A percentile compares a stretch with the other conserved stretches of the same genome.
These are phyloP conservation scores for Pseudomassariella vexata DNA, from an alignment of 2,329 filamentous ascomycete genomes.

Conservation along the genomic window DNA sequence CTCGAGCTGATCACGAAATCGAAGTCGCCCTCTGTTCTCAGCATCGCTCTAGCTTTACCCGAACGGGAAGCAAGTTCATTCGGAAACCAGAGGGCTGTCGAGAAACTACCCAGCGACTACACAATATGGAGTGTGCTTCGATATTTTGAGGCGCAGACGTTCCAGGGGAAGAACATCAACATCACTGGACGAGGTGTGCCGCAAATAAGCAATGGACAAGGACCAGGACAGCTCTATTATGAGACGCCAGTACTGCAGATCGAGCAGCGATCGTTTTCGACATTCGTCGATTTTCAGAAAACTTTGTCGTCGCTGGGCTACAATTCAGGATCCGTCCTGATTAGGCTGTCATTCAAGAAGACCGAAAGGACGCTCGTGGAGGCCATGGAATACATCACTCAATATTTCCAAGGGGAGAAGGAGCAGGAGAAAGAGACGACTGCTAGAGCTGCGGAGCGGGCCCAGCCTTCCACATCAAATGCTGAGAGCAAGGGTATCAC, in stretches of 20 bases:
- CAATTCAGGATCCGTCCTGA: constrained; percentile 73
- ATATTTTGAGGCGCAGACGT: constrained; percentile 78
- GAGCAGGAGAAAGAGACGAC: constrained; percentile 15
- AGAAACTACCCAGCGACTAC: constrained; percentile 84
- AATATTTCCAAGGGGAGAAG: constrained; percentile 60
- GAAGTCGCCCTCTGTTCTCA: constrained; percentile 77
- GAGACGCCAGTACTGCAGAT: constrained; percentile 81
- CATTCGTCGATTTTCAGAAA: constrained; percentile 80
- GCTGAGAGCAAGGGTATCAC: constrained; percentile 7
- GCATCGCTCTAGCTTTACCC: constrained; percentile 82
- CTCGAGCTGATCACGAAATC: constrained; percentile 86
- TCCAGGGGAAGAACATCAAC: constrained; percentile 59
- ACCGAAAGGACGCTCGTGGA: constrained; percentile 77
- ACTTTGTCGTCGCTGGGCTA: constrained; percentile 81
- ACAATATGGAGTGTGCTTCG: constrained; percentile 86
- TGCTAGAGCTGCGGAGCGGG: constrained; percentile 5
- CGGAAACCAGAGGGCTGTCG: constrained; percentile 59
- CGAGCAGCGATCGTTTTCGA: constrained; percentile 72
- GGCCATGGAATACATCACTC: constrained; percentile 74
- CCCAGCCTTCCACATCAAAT: constrained; percentile 8
- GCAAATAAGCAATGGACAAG: constrained; percentile 41
- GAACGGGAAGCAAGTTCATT: constrained; percentile 59
- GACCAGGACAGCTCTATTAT: constrained; percentile 75
- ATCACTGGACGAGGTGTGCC: constrained; percentile 80
- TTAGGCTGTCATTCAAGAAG: constrained; percentile 70